These are phyloP conservation scores for Thuidium tamariscinum DNA, from an alignment of 225 moss, liverwort and hornwort species.

Conservation along the genomic window DNA sequence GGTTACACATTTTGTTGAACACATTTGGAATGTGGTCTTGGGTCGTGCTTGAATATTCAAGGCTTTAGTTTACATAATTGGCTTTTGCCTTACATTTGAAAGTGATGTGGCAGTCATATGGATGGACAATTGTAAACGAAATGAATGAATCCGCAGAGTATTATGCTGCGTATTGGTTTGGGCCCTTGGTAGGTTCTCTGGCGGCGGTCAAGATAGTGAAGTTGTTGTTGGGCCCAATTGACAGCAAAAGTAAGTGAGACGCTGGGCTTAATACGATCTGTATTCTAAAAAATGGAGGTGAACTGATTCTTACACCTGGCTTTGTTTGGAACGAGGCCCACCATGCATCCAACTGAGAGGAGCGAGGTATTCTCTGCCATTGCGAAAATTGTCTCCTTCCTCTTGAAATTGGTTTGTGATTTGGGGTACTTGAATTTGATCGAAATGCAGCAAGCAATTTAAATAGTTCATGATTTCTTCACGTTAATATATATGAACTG, in stretches of 20 bases:
- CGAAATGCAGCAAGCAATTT: background rate
- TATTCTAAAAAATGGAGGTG: background rate
- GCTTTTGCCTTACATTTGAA: background rate
- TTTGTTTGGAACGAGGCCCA: background rate
- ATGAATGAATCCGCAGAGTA: conserved; percentile 38
- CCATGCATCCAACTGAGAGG: background rate
- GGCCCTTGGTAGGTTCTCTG: conserved; percentile 56
- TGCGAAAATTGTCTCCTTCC: background rate
- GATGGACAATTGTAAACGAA: conserved; percentile 65
- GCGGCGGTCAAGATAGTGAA: conserved; percentile 43
- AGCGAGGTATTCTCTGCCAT: background rate
- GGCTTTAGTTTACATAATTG: background rate
- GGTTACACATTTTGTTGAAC: too few relatives aligned
- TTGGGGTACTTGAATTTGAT: background rate
- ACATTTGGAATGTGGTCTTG: background rate
- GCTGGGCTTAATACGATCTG: background rate
- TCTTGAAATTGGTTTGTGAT: background rate
- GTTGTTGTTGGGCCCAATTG: conserved; percentile 20
- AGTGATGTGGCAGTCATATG: conserved; percentile 50
- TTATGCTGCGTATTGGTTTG: conserved; percentile 69
- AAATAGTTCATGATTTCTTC: background rate
- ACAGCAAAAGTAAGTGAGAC: background rate
- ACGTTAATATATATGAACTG: background rate
- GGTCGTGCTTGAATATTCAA: background rate
- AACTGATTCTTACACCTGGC: background rate